A percentile compares a stretch with the other conserved stretches of the same genome.
These are phyloP conservation scores for Wakefieldia striispora DNA, from an alignment of 768 basidiomycete genomes.

Conservation along the genomic window DNA sequence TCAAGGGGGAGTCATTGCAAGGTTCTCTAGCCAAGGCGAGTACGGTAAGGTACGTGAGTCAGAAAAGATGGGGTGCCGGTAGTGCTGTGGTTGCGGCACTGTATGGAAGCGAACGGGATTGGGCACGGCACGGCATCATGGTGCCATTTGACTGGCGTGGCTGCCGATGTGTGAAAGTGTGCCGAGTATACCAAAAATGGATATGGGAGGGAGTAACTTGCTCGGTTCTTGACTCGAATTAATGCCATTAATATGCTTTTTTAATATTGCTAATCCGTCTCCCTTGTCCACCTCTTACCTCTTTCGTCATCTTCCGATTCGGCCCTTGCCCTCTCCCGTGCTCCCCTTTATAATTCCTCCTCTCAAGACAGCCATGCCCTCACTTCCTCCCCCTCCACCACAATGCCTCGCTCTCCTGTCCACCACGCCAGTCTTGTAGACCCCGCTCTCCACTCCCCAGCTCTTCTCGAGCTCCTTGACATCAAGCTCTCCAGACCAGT, in stretches of 20 bases:
- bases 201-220: conserved; percentile 7
- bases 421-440: conserved; percentile 60
- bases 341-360: conserved; percentile 33
- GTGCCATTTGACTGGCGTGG: not conserved
- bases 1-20: not conserved
- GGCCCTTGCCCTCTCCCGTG: conserved; percentile 30
- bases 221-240: conserved; percentile 4
- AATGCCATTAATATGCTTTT: conserved; percentile 3
- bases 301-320: conserved; percentile 33
- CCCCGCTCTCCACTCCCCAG: conserved; percentile 59
- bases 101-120: no score
- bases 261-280: conserved; percentile 28
- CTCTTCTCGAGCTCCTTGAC: conserved; percentile 66
- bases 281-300: conserved; percentile 22
- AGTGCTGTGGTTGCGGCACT: no score
- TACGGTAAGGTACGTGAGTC: no score
- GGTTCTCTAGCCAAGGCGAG: no score
- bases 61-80: no score
- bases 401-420: conserved; percentile 32
- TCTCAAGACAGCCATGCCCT: conserved; percentile 9
- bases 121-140: no score
- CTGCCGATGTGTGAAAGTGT: not conserved
- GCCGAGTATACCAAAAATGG: not conserved
- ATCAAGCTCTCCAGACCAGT: conserved; percentile 58
- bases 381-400: conserved; percentile 1